Percentiles rank a stretch among this genome's conserved stretches.
Evolutionary conservation across 139 green algal genomes (phyloP).

Genomic region (Micractinium conductrix): DNA sequence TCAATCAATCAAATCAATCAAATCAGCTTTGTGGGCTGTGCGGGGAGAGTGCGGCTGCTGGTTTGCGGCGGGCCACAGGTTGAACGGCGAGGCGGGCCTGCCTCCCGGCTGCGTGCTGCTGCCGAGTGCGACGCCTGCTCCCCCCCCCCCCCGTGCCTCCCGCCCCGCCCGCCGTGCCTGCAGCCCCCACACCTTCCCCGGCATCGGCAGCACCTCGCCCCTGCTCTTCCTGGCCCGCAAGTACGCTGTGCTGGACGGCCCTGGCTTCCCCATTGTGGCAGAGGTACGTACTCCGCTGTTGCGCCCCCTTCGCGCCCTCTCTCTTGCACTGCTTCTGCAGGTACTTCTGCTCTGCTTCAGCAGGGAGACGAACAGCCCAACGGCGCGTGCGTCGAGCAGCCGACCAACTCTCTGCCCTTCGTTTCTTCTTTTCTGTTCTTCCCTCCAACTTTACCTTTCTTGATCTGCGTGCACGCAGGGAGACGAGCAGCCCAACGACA

Average conservation of each 20-base stretch:
- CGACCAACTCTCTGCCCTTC: background rate
- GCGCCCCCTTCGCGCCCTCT: too few species aligned
- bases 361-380: too few species aligned
- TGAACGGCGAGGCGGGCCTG: too few species aligned
- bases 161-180: background rate
- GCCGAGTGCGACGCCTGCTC: background rate
- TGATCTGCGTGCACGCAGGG: conserved; percentile 26
- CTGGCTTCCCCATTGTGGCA: conserved; percentile 41
- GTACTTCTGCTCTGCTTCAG: background rate
- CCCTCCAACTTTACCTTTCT: too few species aligned
- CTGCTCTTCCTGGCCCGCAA: conserved; percentile 90
- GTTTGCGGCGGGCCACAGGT: too few species aligned
- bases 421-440: too few species aligned
- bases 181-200: conserved; percentile 88
- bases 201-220: conserved; percentile 82
- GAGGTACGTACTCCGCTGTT: too few species aligned
- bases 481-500: conserved; percentile 95
- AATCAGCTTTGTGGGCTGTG: too few species aligned
- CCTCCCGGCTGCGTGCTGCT: background rate
- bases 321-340: background rate
- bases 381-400: background rate
- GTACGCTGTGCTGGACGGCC: conserved; percentile 96
- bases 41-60: too few species aligned
- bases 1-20: too few species aligned
- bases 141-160: background rate